These are phyloP conservation scores for Neoascochyta sp. DNA, from an alignment of 2,329 filamentous ascomycete species.

Conservation along the genomic window DNA sequence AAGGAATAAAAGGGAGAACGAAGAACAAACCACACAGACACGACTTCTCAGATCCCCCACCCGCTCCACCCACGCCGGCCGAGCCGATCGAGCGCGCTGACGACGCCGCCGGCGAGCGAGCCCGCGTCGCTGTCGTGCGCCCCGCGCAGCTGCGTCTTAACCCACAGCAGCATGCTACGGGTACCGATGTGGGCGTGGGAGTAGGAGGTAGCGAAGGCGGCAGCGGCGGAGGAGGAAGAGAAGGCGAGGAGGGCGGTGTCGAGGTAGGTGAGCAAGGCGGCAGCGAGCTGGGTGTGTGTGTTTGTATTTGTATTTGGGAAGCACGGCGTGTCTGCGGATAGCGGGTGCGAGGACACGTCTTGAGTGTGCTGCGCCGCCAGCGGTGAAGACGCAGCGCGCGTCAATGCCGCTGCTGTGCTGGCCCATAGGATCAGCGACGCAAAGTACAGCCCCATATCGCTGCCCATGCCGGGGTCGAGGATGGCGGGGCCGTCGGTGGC, in stretches of 20 bases:
- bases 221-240: conserved; percentile 5
- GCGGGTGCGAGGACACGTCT: neutral
- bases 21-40: too few relatives aligned
- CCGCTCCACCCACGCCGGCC: too few relatives aligned
- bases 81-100: too few relatives aligned
- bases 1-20: too few relatives aligned
- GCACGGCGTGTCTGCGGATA: neutral
- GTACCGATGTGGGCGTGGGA: conserved; percentile 23
- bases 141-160: conserved; percentile 27
- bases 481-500: conserved; percentile 14
- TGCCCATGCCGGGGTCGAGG: conserved; percentile 22
- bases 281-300: too few relatives aligned
- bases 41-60: too few relatives aligned
- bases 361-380: neutral
- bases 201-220: conserved; percentile 5
- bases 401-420: conserved; percentile 26
- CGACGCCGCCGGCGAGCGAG: too few relatives aligned
- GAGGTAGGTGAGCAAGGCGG: too few relatives aligned
- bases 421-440: conserved; percentile 37
- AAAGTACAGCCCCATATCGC: conserved; percentile 36
- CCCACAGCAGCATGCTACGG: conserved; percentile 30
- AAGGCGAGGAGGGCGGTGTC: too few relatives aligned
- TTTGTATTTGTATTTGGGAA: neutral
- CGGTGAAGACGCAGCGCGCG: conserved; percentile 9
- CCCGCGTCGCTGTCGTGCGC: too few relatives aligned